Evolutionary conservation across 106 monocot species (phyloP).

Genomic region (Dioscorea zingiberensis): DNA sequence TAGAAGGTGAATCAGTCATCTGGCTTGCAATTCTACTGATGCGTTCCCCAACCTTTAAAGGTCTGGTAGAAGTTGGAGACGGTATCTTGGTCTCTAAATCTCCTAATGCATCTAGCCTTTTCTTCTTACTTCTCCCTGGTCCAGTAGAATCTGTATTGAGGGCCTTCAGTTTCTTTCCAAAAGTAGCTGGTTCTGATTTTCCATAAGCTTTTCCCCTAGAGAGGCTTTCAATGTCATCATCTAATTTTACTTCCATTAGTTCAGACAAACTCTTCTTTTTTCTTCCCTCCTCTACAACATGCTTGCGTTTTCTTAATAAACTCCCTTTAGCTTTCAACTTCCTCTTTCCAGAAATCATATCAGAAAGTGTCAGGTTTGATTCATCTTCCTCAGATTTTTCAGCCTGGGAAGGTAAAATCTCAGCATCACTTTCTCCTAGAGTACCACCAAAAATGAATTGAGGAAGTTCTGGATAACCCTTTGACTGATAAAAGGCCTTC

Average conservation of each 20-base stretch:
- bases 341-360: slow-evolving; percentile 11
- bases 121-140: slow-evolving; percentile 25
- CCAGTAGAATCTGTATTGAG: slow-evolving; percentile 9
- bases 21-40: slow-evolving; percentile 35
- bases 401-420: slow-evolving; percentile 1
- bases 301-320: neutral
- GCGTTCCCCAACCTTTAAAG: slow-evolving; percentile 45
- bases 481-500: slow-evolving; percentile 30
- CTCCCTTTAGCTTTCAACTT: slow-evolving; percentile 6
- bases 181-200: slow-evolving; percentile 11
- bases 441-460: slow-evolving; percentile 15
- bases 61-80: slow-evolving; percentile 9
- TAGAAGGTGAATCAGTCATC: slow-evolving; percentile 20
- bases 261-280: slow-evolving; percentile 42
- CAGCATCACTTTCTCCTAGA: slow-evolving; percentile 15
- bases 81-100: slow-evolving; percentile 12
- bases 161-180: slow-evolving; percentile 24
- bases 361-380: slow-evolving; percentile 4
- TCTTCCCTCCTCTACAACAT: slow-evolving; percentile 28
- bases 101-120: slow-evolving; percentile 25
- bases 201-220: neutral
- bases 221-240: slow-evolving; percentile 16
- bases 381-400: slow-evolving; percentile 9
- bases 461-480: slow-evolving; percentile 37
- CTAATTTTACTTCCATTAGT: slow-evolving; percentile 26